A percentile compares a stretch with the other conserved stretches of the same genome.
These are phyloP conservation scores for Clarireedia homoeocarpa DNA, from an alignment of 2,329 filamentous ascomycete species.

Conservation along the genomic window DNA sequence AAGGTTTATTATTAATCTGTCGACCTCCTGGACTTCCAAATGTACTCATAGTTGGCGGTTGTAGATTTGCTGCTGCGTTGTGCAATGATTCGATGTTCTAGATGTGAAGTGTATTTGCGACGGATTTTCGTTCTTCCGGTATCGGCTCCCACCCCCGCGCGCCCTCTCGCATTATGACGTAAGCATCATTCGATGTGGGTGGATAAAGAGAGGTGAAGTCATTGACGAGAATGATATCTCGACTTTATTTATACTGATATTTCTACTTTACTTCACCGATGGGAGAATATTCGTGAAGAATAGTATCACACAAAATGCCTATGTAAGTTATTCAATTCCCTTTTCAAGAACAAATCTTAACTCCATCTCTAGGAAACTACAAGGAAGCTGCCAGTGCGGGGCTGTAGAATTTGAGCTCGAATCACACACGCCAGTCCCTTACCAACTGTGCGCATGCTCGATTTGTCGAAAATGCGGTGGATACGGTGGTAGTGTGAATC, in stretches of 20 bases:
- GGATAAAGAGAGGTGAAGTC: neutral
- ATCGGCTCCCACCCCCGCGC: neutral
- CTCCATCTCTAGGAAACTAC: constrained; percentile 32
- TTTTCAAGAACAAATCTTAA: neutral
- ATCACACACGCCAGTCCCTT: constrained; percentile 39
- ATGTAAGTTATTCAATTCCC: neutral
- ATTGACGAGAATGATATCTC: neutral
- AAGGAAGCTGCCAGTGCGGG: constrained; percentile 42
- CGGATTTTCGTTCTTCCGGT: constrained; percentile 4
- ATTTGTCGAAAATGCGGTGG: constrained; percentile 42
- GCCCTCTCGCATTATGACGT: neutral
- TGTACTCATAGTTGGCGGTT: constrained; percentile 41
- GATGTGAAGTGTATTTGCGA: neutral
- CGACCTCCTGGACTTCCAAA: constrained; percentile 67
- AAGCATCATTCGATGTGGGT: neutral
- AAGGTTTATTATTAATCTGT: constrained; percentile 57
- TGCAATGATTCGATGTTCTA: neutral
- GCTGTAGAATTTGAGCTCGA: constrained; percentile 38
- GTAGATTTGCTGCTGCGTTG: neutral
- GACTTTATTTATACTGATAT: too few species aligned
- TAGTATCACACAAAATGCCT: neutral
- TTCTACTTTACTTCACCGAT: neutral
- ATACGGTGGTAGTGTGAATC: constrained; percentile 37
- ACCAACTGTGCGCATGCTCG: constrained; percentile 40
- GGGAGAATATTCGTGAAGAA: too few species aligned